Base-by-base conservation (phyloP, 2,329 filamentous ascomycete species). In the Dothideomycetidae sp. region DNA sequence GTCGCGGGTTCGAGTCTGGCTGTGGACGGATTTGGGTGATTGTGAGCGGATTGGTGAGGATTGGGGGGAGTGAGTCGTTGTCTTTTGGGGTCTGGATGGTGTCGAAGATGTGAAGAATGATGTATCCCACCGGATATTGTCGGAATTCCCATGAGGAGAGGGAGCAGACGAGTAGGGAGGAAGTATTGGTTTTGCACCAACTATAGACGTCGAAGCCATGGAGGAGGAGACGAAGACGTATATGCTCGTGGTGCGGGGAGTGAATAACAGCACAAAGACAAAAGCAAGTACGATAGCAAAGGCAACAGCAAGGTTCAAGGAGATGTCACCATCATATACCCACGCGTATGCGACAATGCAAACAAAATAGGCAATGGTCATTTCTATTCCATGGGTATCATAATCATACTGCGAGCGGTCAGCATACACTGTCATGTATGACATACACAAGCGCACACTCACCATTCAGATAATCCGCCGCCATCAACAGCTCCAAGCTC, bases 401-500 rank as follows among this genome's bases (percentile, higher is more conserved):
- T 36, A 31, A n/a, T 38, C 37, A 44, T 14, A 44, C 40, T 44
- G 36, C 23, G 14, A 11, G n/a, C 5, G 13, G 12, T 39, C 16
- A 31, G 42, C 39, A 10, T 9, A 18, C n/a, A n/a, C n/a, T 14
- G n/a, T 10, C 19, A 5, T 10, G 16, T 21, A 15, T 29, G 13
- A 21, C 13, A 14, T 2, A 4, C 3, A 11, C 12, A 12, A n/a
- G 5, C 14, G 10, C 13, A 16, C 12, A n/a, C 31, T 29, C 54
- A 72, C 69, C 66, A 58, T 81, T 76, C 46, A 86, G 62, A 54
- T 74, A 88, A 59, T 86, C 80, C 16, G 81, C 79, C 10, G 80
- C 81, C 61, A 80, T 77, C 46, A 88, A 60, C 42, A 88, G 57
- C 61, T 86, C 81, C 30, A 88, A 65, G 49, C 80, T 85, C 34